Conservation (phyloP, 1,139 yeast genomes). For the Pichia sp. region DNA sequence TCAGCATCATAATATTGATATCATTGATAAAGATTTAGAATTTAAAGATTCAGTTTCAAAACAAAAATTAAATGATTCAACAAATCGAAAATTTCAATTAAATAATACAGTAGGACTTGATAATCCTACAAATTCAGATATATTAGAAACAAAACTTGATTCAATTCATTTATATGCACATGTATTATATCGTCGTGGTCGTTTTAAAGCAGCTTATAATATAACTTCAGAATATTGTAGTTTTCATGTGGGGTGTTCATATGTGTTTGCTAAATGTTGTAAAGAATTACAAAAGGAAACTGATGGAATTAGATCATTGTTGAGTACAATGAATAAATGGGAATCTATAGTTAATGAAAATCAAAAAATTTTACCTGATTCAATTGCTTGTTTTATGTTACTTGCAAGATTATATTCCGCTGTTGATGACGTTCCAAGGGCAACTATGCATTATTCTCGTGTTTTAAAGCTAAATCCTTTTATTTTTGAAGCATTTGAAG, state of each 20-base stretch:
- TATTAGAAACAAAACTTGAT: conserved; percentile 35
- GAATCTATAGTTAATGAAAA: conserved; percentile 9
- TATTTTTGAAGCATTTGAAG: conserved; percentile 82
- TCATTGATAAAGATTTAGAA: conserved; percentile 1
- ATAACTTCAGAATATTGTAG: conserved; percentile 33
- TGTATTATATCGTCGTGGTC: conserved; percentile 48
- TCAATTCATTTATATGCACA: conserved; percentile 60
- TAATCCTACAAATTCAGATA: not conserved
- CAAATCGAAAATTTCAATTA: not conserved
- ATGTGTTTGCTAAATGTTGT: conserved; percentile 62
- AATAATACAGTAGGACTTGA: too few relatives aligned
- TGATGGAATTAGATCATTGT: conserved; percentile 61
- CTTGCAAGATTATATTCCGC: conserved; percentile 65
- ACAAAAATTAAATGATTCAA: too few relatives aligned
- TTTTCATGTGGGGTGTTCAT: conserved; percentile 65
- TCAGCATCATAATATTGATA: not conserved
- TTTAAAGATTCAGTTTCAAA: too few relatives aligned
- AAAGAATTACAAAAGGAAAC: conserved; percentile 47
- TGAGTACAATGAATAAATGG: conserved; percentile 36
- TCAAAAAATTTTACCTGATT: conserved; percentile 44
- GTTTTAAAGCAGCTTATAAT: conserved; percentile 57
- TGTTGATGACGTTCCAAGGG: conserved; percentile 55
- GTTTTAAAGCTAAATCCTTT: conserved; percentile 71
- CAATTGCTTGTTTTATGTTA: conserved; percentile 56
- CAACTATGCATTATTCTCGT: conserved; percentile 60